Evolutionary conservation across 306 rosid species (phyloP), one percentile per base, ranked within the genome.

Genomic region (Datisca glomerata): DNA sequence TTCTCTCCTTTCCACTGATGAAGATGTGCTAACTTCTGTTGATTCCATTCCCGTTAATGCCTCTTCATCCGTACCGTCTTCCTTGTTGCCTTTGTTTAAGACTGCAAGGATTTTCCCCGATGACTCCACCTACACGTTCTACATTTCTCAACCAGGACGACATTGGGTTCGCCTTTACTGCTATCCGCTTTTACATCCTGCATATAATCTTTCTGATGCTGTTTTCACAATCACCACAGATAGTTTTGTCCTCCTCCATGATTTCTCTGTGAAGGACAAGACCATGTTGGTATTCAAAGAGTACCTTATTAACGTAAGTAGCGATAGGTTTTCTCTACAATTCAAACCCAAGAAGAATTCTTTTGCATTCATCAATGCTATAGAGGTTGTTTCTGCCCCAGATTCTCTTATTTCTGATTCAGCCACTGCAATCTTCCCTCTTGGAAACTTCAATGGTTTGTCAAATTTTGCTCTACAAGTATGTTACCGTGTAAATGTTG

Each of bases 111-210:
- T 82, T n/a, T 87, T 87, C 37, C 12, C 35, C 5, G 67, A 58
- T 5, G 62, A 67, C 24, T 73, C 96, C 13, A 61, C 59, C 7
- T 87, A 61, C 52, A 66, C 67, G 2, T 87, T 79, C 49, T 69
- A 66, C 59, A 67, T 87, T 23, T 60, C 94, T 20, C 59, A 67
- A 19, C 9, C 66, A 0, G 93, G 89, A 18, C 24, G 69, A 23
- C 71, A 82, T 47, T 87, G 81, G 78, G 15, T 87, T 48, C 93
- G 96, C 12, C 94, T 87, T 12, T 76, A 79, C 78, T 82, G 82
- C 69, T 74, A 53, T 58, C 80, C 94, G 19, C 61, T 87, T 22
- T 52, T 61, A 2, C 55, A 76, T 49, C 52, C 70, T 17, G 44
- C 69, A 0, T 71, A 61, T 17, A 67, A 82, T 66, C 79, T 86